phyloP scores from a whole-genome alignment of 164 flowering plant genomes.

The Vitis amurensis region DNA sequence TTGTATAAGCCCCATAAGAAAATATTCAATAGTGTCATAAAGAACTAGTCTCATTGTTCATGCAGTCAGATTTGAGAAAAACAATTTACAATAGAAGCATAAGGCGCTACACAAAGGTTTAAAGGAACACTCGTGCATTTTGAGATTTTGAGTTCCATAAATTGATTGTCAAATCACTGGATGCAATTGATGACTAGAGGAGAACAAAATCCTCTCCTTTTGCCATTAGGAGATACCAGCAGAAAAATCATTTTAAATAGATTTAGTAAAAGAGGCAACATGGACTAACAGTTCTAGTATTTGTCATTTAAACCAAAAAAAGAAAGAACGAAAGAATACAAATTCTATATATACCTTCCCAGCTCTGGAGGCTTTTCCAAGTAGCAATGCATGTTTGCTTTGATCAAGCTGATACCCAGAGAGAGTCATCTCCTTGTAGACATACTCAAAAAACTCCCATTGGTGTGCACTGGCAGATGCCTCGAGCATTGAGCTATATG shows the following conservation, averaged over 20 bases:
- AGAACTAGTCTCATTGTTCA: too few relatives aligned
- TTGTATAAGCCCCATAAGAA: too few relatives aligned
- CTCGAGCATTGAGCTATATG: constrained; percentile 74
- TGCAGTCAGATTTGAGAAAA: too few relatives aligned
- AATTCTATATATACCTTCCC: constrained; percentile 60
- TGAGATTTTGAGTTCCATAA: too few relatives aligned
- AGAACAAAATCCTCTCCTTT: background rate
- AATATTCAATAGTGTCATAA: too few relatives aligned
- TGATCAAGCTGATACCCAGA: constrained; percentile 73
- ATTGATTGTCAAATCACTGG: too few relatives aligned
- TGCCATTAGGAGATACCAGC: background rate
- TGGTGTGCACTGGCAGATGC: constrained; percentile 78
- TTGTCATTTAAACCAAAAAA: background rate
- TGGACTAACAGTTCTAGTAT: background rate
- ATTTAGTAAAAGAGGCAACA: background rate
- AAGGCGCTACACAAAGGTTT: too few relatives aligned
- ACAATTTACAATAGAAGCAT: too few relatives aligned
- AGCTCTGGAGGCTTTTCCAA: constrained; percentile 82
- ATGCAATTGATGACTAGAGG: too few relatives aligned
- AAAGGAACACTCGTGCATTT: too few relatives aligned
- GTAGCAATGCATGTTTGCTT: constrained; percentile 55
- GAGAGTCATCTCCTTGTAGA: constrained; percentile 83
- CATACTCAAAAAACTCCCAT: constrained; percentile 95
- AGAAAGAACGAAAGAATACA: background rate
- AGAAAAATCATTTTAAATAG: background rate